Evolutionary conservation across 768 basidiomycete genomes (phyloP).

Genomic region (Mycena polygramma): DNA sequence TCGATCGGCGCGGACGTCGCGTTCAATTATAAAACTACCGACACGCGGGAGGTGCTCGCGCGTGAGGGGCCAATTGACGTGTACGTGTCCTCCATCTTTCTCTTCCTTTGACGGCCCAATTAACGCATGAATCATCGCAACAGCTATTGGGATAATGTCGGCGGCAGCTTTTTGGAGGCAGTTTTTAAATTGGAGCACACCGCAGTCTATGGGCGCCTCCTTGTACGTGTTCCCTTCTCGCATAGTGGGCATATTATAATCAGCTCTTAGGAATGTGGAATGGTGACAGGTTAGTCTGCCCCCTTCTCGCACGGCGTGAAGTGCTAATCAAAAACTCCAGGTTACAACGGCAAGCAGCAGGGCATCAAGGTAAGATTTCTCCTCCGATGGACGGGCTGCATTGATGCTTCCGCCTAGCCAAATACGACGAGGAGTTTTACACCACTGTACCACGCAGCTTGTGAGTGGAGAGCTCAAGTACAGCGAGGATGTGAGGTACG

Average conservation of each 20-base stretch:
- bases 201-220: constrained; percentile 60
- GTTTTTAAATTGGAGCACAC: constrained; percentile 65
- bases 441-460: not conserved
- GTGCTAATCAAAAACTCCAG: not conserved
- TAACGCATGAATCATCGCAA: not conserved
- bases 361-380: constrained; percentile 8
- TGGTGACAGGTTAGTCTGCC: constrained; percentile 45
- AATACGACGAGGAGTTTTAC: not conserved
- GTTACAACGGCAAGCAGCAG: not conserved
- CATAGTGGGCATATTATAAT: too few relatives aligned
- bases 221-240: constrained; percentile 50
- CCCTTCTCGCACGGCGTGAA: too few relatives aligned
- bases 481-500: not conserved
- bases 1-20: constrained; percentile 50
- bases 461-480: not conserved
- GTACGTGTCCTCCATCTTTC: constrained; percentile 40
- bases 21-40: constrained; percentile 80
- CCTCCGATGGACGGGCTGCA: too few relatives aligned
- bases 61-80: constrained; percentile 66
- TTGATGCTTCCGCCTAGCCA: not conserved
- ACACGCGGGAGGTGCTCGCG: constrained; percentile 62
- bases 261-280: constrained; percentile 54
- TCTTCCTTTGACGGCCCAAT: not conserved
- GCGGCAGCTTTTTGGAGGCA: constrained; percentile 69
- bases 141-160: constrained; percentile 71